A percentile compares a stretch with the other conserved stretches of the same genome.
Conservation (phyloP, 352 stramenopile species). For the Globisporangium okanoganense region DNA sequence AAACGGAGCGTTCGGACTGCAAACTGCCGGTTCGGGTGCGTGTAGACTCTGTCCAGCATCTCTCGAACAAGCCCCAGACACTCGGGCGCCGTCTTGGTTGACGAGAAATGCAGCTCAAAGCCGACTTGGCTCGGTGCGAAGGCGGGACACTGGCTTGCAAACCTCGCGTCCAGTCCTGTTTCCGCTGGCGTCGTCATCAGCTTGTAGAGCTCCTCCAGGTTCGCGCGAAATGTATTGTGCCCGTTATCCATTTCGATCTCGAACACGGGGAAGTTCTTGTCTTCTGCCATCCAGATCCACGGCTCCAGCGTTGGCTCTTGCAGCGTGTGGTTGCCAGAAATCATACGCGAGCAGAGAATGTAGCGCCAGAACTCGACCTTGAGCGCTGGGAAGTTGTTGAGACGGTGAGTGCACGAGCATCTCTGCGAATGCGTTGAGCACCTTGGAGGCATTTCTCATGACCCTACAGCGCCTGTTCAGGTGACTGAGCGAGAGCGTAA, state of each 20-base stretch:
- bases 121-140: not conserved
- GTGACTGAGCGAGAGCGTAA: not conserved
- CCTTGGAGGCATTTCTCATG: no score
- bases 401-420: not conserved
- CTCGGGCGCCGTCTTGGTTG: not conserved
- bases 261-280: not conserved
- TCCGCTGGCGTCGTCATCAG: not conserved
- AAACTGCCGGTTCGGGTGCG: not conserved
- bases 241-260: not conserved
- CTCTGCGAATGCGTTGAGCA: no score
- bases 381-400: not conserved
- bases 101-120: not conserved
- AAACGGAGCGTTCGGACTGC: not conserved
- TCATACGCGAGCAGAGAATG: not conserved
- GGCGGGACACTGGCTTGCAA: not conserved
- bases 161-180: not conserved
- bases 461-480: no score
- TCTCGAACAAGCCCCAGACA: not conserved
- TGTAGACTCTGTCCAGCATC: conserved; percentile 1
- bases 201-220: not conserved
- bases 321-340: not conserved
- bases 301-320: not conserved
- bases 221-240: no score
- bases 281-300: not conserved
- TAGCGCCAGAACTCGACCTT: not conserved